These are phyloP conservation scores for Fusarium gaditjirri DNA, from an alignment of 2,329 filamentous ascomycete species.

Conservation along the genomic window DNA sequence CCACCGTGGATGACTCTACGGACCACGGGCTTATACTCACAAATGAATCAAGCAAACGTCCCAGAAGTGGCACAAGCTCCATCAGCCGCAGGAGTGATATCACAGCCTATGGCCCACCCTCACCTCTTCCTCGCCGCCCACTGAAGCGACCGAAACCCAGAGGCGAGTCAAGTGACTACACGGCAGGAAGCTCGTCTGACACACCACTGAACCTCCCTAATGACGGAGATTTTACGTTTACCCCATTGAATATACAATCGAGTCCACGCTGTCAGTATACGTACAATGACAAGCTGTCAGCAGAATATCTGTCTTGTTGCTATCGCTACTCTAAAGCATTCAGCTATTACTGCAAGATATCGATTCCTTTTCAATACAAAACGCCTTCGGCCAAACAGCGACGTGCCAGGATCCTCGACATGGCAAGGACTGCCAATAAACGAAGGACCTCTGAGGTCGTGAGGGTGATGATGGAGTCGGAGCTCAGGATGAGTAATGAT, in stretches of 20 bases:
- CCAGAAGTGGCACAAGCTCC: background rate
- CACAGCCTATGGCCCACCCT: background rate
- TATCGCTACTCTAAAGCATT: background rate
- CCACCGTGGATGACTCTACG: accelerated
- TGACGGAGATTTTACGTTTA: background rate
- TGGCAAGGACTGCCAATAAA: background rate
- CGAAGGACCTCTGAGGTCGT: background rate
- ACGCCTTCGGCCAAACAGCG: background rate
- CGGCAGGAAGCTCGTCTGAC: background rate
- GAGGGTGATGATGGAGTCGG: background rate
- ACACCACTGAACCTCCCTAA: background rate
- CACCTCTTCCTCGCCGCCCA: background rate
- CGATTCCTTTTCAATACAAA: background rate
- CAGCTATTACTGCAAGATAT: background rate
- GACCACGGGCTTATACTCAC: background rate
- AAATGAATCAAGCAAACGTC: background rate
- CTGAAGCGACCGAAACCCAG: background rate
- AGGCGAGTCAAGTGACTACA: background rate
- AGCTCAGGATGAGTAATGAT: background rate
- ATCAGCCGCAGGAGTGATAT: background rate
- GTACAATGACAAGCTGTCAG: background rate
- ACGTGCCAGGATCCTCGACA: background rate
- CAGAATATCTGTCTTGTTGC: background rate
- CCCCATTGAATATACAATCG: background rate
- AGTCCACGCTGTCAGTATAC: background rate